Percentiles rank a stretch among this genome's conserved stretches.
Conservation (phyloP, 768 basidiomycete species). For the Rhizopogon vulgaris region DNA sequence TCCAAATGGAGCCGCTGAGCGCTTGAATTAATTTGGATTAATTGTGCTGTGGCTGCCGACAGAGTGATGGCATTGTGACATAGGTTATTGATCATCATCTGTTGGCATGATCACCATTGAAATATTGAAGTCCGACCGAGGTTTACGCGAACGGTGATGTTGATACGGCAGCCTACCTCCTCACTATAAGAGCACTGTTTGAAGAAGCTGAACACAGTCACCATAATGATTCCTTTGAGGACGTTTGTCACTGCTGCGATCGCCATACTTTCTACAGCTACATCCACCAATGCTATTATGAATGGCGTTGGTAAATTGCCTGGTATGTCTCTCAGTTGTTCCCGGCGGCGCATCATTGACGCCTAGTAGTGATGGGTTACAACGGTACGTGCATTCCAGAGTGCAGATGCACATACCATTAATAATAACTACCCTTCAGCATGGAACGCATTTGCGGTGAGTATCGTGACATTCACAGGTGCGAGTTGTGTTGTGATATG, state of each 20-base stretch:
- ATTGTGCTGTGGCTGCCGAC: too few relatives aligned
- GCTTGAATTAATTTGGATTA: too few relatives aligned
- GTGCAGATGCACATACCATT: neutral
- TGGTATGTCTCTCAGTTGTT: constrained; percentile 11
- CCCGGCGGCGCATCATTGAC: constrained; percentile 3
- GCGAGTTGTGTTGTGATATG: neutral
- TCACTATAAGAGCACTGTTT: constrained; percentile 9
- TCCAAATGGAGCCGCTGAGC: too few relatives aligned
- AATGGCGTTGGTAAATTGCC: constrained; percentile 28
- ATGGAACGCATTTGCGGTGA: constrained; percentile 61
- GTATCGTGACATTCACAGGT: constrained; percentile 8
- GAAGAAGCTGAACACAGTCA: neutral
- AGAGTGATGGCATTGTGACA: too few relatives aligned
- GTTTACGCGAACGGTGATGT: neutral
- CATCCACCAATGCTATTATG: constrained; percentile 12
- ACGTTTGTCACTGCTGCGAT: neutral
- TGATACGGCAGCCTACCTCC: constrained; percentile 4
- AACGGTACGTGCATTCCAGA: constrained; percentile 14
- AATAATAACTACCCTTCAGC: constrained; percentile 27
- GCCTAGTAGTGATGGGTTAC: constrained; percentile 22
- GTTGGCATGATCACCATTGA: too few relatives aligned
- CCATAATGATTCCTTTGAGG: constrained; percentile 9
- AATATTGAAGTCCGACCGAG: neutral
- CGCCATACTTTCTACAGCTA: constrained; percentile 10
- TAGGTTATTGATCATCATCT: too few relatives aligned